phyloP scores from a whole-genome alignment of 1,284 basidiomycete genomes.

The Lignosus rhinocerotis region DNA sequence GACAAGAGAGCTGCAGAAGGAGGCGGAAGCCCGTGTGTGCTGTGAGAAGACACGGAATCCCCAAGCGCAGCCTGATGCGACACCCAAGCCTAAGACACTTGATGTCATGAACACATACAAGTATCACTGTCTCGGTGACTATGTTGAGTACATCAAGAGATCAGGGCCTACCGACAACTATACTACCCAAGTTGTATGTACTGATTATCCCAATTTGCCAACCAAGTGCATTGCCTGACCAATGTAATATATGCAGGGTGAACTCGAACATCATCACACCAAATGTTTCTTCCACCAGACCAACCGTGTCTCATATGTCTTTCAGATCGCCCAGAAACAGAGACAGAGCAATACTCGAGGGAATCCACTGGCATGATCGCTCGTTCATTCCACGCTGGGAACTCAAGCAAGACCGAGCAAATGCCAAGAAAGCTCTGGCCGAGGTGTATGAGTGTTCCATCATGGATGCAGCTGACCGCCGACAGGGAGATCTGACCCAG shows the following conservation, averaged over 20 bases:
- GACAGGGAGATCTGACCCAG: neutral
- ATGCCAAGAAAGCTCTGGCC: neutral
- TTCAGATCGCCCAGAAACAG: slow-evolving; percentile 29
- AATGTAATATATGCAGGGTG: slow-evolving; percentile 28
- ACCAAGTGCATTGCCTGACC: too few species aligned
- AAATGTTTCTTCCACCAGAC: slow-evolving; percentile 35
- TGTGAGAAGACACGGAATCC: neutral
- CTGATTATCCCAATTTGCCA: neutral
- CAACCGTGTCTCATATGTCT: slow-evolving; percentile 30
- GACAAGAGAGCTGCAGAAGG: slow-evolving; percentile 31
- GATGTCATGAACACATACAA: slow-evolving; percentile 21
- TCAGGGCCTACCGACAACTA: slow-evolving; percentile 39
- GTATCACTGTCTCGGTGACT: slow-evolving; percentile 25
- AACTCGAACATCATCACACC: slow-evolving; percentile 34
- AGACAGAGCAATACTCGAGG: neutral
- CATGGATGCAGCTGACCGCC: neutral
- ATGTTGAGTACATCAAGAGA: slow-evolving; percentile 27
- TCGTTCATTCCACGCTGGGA: neutral
- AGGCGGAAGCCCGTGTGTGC: slow-evolving; percentile 22
- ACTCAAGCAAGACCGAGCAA: neutral
- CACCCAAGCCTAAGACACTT: neutral
- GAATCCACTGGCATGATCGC: neutral
- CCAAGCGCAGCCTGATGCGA: neutral
- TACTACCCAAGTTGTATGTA: slow-evolving; percentile 33
- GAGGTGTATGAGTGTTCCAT: neutral